phyloP scores from a whole-genome alignment of 1,139 yeast genomes.

The Martiniozyma asiatica region DNA sequence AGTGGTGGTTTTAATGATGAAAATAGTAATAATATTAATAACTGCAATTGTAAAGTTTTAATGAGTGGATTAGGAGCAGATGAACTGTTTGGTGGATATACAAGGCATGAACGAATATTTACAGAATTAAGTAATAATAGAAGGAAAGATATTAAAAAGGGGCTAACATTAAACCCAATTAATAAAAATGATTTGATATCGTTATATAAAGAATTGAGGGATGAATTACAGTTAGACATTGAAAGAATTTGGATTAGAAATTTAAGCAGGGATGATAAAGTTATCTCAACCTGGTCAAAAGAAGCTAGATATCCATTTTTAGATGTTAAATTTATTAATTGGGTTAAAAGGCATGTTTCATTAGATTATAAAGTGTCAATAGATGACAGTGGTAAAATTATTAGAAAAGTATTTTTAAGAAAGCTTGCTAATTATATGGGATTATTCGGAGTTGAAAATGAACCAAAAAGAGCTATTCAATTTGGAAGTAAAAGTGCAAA shows the following conservation, averaged over 20 bases:
- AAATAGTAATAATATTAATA: conserved; percentile 24
- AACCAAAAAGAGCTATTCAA: conserved; percentile 90
- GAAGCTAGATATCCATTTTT: conserved; percentile 85
- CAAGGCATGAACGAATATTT: conserved; percentile 53
- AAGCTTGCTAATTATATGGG: conserved; percentile 43
- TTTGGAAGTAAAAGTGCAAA: conserved; percentile 95
- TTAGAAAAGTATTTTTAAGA: conserved; percentile 55
- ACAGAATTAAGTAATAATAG: conserved; percentile 21
- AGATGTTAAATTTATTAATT: conserved; percentile 48
- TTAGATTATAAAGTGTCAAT: conserved; percentile 35
- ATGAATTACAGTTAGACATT: conserved; percentile 60
- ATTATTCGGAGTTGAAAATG: conserved; percentile 48
- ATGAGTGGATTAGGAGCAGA: conserved; percentile 97
- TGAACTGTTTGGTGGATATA: conserved; percentile 88
- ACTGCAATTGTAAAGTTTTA: conserved; percentile 57
- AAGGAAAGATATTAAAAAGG: conserved; percentile 10
- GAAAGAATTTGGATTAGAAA: conserved; percentile 66
- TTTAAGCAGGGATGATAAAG: conserved; percentile 85
- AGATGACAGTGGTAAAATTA: conserved; percentile 25
- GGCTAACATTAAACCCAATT: conserved; percentile 8
- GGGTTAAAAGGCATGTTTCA: conserved; percentile 37
- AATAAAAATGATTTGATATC: conserved; percentile 13
- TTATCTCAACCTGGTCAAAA: conserved; percentile 74
- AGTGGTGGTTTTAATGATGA: conserved; percentile 18
- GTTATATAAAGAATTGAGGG: conserved; percentile 27